Conservation (phyloP, 257 asterid species). For the Handroanthus guayacan region DNA sequence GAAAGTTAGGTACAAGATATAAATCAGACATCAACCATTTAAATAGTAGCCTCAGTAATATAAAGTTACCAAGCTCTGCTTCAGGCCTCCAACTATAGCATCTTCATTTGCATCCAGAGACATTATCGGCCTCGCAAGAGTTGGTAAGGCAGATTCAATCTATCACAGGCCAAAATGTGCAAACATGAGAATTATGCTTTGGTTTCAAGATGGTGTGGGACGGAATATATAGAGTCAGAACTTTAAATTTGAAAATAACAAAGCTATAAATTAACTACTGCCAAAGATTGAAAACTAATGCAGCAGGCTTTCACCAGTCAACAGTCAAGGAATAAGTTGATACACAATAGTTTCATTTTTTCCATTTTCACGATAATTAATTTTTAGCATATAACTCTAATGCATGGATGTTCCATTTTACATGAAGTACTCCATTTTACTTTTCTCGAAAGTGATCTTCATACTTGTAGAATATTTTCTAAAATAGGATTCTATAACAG, state of each 20-base stretch:
- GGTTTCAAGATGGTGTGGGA: constrained; percentile 29
- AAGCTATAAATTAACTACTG: neutral
- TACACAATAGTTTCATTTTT: neutral
- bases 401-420: too few relatives aligned
- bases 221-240: constrained; percentile 1
- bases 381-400: neutral
- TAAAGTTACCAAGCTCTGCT: constrained; percentile 87
- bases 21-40: constrained; percentile 16
- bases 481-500: too few relatives aligned
- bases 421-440: too few relatives aligned
- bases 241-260: constrained; percentile 14
- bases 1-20: neutral
- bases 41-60: constrained; percentile 34
- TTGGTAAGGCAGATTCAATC: constrained; percentile 97
- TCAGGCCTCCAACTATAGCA: constrained; percentile 88
- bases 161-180: constrained; percentile 50
- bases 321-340: constrained; percentile 9
- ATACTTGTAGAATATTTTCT: too few relatives aligned
- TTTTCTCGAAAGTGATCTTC: too few relatives aligned
- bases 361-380: constrained; percentile 8
- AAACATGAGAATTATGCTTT: constrained; percentile 36
- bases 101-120: constrained; percentile 95
- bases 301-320: constrained; percentile 11
- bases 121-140: constrained; percentile 93
- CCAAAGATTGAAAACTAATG: constrained; percentile 5